Evolutionary conservation across 2,329 filamentous ascomycete genomes (phyloP).

Genomic region (Cladosporium cucumerinum): DNA sequence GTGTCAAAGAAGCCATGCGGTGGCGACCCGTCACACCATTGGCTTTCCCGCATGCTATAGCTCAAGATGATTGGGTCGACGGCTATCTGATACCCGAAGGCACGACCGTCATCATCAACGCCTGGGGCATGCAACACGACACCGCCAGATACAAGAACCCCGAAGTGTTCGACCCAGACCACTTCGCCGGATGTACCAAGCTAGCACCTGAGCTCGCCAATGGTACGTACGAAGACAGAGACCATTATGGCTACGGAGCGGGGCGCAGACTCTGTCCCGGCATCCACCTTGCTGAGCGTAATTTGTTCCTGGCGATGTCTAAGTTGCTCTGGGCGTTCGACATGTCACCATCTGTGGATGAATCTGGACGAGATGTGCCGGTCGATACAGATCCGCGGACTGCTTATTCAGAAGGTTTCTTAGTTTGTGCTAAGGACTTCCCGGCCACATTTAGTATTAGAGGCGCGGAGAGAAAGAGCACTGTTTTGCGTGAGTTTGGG

Average conservation of each 20-base stretch:
- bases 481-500: constrained; percentile 26
- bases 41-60: constrained; percentile 40
- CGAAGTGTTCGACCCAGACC: constrained; percentile 37
- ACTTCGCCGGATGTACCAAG: constrained; percentile 31
- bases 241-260: constrained; percentile 50
- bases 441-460: constrained; percentile 22
- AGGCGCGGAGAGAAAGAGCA: constrained; percentile 19
- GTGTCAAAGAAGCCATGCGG: constrained; percentile 38
- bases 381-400: constrained; percentile 23
- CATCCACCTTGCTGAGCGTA: constrained; percentile 50
- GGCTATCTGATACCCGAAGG: constrained; percentile 40
- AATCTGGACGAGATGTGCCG: not conserved
- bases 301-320: constrained; percentile 40
- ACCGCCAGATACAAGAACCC: constrained; percentile 28
- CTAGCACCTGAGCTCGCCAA: constrained; percentile 39
- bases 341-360: constrained; percentile 20
- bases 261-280: constrained; percentile 50
- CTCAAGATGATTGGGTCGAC: constrained; percentile 28
- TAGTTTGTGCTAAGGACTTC: constrained; percentile 29
- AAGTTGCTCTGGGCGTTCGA: constrained; percentile 52
- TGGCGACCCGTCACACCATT: constrained; percentile 38
- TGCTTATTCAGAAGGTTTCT: constrained; percentile 28
- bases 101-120: constrained; percentile 35
- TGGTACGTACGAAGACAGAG: constrained; percentile 35
- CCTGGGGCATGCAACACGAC: constrained; percentile 42